Percentiles rank a stretch among this genome's conserved stretches.
These are phyloP conservation scores for Cercospora sojina DNA, from an alignment of 2,329 filamentous ascomycete genomes.

Conservation along the genomic window DNA sequence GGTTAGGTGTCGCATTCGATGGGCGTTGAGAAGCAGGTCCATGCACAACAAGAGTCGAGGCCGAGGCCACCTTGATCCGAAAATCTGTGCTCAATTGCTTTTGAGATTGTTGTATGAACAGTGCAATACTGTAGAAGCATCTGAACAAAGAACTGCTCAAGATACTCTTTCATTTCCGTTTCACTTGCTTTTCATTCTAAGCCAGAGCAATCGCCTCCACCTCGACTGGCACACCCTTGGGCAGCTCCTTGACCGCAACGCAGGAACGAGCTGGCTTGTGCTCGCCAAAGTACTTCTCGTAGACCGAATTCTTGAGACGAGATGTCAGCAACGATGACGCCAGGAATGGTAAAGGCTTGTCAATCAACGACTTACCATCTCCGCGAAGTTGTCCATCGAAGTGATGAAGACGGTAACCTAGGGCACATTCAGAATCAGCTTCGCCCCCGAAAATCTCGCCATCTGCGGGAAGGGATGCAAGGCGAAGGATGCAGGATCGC, in stretches of 20 bases:
- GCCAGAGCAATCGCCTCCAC: constrained; percentile 78
- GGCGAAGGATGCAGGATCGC: constrained; percentile 2
- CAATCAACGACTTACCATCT: constrained; percentile 50
- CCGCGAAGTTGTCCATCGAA: constrained; percentile 84
- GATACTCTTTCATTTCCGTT: neutral
- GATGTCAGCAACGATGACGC: neutral
- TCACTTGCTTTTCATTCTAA: neutral
- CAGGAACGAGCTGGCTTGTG: constrained; percentile 87
- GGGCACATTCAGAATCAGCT: constrained; percentile 1
- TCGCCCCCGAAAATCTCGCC: constrained; percentile 1
- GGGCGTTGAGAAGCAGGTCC: neutral
- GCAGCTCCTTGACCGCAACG: constrained; percentile 84
- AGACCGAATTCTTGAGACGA: constrained; percentile 65
- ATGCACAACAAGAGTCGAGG: neutral
- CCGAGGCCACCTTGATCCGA: neutral
- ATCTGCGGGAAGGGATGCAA: neutral
- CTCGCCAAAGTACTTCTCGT: constrained; percentile 70
- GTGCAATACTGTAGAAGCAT: neutral
- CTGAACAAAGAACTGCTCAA: neutral
- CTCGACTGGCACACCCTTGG: constrained; percentile 82
- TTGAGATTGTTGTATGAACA: neutral
- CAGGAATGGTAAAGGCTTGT: neutral
- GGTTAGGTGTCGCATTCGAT: neutral
- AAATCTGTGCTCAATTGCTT: neutral
- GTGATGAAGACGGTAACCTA: constrained; percentile 72